phyloP scores from a whole-genome alignment of 2,329 filamentous ascomycete genomes.

The Hansfordia pulvinata region DNA sequence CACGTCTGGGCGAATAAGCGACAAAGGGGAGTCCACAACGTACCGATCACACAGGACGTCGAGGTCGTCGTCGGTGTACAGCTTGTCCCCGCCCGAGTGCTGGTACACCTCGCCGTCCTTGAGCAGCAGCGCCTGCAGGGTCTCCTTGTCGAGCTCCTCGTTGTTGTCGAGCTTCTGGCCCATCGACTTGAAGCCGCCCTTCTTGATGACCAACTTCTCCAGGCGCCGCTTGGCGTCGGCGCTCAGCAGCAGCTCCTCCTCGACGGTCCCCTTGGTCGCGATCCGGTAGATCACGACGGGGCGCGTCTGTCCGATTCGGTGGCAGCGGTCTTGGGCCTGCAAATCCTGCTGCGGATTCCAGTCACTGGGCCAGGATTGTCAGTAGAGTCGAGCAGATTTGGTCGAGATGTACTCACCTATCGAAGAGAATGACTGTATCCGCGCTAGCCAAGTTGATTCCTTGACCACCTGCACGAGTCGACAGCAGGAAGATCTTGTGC shows the following conservation, averaged over 20 bases:
- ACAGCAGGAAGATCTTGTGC: constrained; percentile 71
- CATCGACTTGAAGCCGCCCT: constrained; percentile 69
- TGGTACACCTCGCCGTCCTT: constrained; percentile 59
- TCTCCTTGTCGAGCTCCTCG: constrained; percentile 45
- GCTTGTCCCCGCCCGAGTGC: constrained; percentile 42
- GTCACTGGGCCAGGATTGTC: constrained; percentile 28
- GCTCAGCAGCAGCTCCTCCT: constrained; percentile 73
- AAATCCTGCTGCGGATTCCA: constrained; percentile 97
- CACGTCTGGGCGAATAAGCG: background rate
- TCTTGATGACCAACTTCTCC: constrained; percentile 91
- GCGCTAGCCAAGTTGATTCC: constrained; percentile 89
- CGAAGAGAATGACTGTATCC: constrained; percentile 86
- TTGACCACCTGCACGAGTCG: constrained; percentile 83
- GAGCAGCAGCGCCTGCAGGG: constrained; percentile 46
- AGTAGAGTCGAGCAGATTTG: background rate
- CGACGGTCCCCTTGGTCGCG: constrained; percentile 84
- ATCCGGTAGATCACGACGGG: constrained; percentile 91
- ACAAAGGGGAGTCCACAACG: constrained; percentile 1
- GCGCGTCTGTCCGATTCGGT: constrained; percentile 84
- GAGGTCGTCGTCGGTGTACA: constrained; percentile 67
- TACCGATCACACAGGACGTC: constrained; percentile 64
- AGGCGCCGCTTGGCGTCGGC: constrained; percentile 85
- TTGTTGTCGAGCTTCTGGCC: constrained; percentile 41
- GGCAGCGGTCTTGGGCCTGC: constrained; percentile 89
- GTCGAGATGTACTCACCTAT: constrained; percentile 30